These are phyloP conservation scores for Pseudoperonospora humuli DNA, from an alignment of 352 stramenopile genomes.

Conservation along the genomic window DNA sequence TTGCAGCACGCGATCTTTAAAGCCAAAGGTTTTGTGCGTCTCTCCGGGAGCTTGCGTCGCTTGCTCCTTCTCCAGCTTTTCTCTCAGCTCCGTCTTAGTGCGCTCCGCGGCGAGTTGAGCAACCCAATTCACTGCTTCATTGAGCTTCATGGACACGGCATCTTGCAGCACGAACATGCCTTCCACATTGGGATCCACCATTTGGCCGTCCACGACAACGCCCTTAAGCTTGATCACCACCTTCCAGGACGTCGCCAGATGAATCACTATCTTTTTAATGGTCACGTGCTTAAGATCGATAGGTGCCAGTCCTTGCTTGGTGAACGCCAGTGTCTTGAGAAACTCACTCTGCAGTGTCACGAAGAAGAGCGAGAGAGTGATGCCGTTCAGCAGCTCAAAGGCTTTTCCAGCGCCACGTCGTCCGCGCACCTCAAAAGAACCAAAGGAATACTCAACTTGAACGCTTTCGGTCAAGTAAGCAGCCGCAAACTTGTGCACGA, in stretches of 20 bases:
- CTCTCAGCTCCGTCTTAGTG: conserved; percentile 25
- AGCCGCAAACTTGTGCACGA: conserved; percentile 46
- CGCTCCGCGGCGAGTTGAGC: conserved; percentile 28
- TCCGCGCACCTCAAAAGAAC: conserved; percentile 32
- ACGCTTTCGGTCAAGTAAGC: conserved; percentile 48
- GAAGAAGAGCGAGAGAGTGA: conserved; percentile 48
- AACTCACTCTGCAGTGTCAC: conserved; percentile 44
- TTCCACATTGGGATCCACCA: conserved; percentile 36
- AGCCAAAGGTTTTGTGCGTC: conserved; percentile 30
- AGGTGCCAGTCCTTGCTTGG: conserved; percentile 47
- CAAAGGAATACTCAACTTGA: conserved; percentile 41
- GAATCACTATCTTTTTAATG: conserved; percentile 39
- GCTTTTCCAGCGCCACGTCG: conserved; percentile 3
- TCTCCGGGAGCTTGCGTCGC: conserved; percentile 2
- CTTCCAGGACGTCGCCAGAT: conserved; percentile 45
- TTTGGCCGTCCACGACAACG: conserved; percentile 30
- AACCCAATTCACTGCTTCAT: conserved; percentile 33
- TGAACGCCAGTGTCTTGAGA: conserved; percentile 47
- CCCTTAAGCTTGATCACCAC: conserved; percentile 47
- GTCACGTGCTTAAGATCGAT: conserved; percentile 29
- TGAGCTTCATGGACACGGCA: conserved; percentile 47
- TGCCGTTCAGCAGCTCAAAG: conserved; percentile 25
- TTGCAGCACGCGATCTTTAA: conserved; percentile 59
- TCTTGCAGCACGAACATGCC: conserved; percentile 41
- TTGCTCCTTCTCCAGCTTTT: conserved; percentile 21